Base-by-base conservation (phyloP, 805 yeast genomes). In the Metschnikowia shivogae region DNA sequence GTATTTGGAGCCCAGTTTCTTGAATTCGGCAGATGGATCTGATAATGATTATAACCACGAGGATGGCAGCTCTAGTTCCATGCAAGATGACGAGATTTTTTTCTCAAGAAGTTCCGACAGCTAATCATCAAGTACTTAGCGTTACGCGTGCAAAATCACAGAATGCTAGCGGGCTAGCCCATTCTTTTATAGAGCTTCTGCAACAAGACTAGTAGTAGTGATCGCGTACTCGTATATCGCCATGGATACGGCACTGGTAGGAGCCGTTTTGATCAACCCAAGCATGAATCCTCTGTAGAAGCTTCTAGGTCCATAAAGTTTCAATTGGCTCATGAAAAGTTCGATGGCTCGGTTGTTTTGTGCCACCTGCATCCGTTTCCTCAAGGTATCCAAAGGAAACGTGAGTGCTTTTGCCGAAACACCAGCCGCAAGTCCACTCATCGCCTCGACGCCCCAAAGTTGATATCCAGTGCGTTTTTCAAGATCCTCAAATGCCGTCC, bases 381-480 rank as follows among this genome's bases (percentile, higher is more conserved):
- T 72, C 2, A 90, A 60, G 0, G 95, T 80, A 61, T 93, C 99
- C 36, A 93, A 61, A 0, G 99, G 99, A 63, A 88, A 93, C 0
- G 88, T 82, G 0, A 80, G 52, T 0, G 81, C 76, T 61, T 93
- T 93, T 10, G 95, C 77, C 3, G 80, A 53, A 0, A 80, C 70
- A 0, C 97, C 98, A 0, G 97, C 96, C 0, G 80, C 40, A 32
- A 88, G 68, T 36, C 96, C 85, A 60, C 92, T 77, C 30, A 77
- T 46, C 6, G 82, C 80, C 54, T 81, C 83, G 28, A 72, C 55
- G 24, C 65, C 62, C 3, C 77, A 75, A 5, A 72, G 43, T 13
- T 46, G 42, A 5, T 26, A 28, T 5, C 33, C 37, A 3, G 46
- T 30, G 6, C 54, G 47, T 2, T 44, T 31, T 3, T 55, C 48